A percentile compares a stretch with the other conserved stretches of the same genome.
Evolutionary conservation across 176 grass and related monocot genomes (phyloP).

Genomic region (Carex kokanica): DNA sequence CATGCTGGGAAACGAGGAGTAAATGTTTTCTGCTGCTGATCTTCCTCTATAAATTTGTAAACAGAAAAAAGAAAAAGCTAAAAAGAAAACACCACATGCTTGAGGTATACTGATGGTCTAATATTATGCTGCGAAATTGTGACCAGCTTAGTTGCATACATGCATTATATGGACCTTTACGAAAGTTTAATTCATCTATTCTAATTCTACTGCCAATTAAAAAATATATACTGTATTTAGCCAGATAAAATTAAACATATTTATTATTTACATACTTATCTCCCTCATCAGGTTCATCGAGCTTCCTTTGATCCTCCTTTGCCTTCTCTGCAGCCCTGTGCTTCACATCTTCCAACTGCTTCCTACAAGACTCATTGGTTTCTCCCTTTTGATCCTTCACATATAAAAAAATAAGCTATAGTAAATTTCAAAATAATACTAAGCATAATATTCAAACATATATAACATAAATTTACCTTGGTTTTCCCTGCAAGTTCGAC

Average conservation of each 20-base stretch:
- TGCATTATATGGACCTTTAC: background rate
- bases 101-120: background rate
- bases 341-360: constrained; percentile 38
- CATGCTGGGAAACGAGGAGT: constrained; percentile 11
- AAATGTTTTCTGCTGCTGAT: constrained; percentile 16
- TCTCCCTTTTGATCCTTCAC: constrained; percentile 31
- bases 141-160: background rate
- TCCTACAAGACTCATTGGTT: constrained; percentile 45
- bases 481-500: constrained; percentile 28
- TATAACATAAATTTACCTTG: constrained; percentile 11
- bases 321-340: constrained; percentile 41
- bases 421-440: background rate
- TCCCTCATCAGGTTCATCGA: constrained; percentile 25
- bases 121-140: background rate
- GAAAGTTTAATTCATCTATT: background rate
- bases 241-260: background rate
- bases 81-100: background rate
- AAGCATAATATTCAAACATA: background rate
- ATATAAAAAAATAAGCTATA: background rate
- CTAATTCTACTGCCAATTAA: background rate
- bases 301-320: constrained; percentile 6
- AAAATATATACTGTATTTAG: background rate
- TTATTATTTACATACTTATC: constrained; percentile 16
- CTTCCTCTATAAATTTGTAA: constrained; percentile 17
- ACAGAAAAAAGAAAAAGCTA: too few species aligned